phyloP scores from a whole-genome alignment of 176 grass and related monocot species.

The Guadua angustifolia region DNA sequence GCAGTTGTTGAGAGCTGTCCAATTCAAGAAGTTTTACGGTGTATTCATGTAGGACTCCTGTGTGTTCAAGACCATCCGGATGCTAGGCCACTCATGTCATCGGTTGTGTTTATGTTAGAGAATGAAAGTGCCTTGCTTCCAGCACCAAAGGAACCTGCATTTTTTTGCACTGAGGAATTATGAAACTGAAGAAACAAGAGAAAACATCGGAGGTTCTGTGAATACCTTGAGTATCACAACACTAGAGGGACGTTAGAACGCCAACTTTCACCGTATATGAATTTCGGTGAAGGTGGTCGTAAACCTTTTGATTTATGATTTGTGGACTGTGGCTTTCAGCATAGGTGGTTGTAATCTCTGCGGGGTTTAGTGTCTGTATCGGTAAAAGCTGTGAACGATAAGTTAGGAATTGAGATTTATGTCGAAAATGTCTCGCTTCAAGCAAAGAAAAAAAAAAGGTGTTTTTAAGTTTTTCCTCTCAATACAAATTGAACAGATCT shows the following conservation, averaged over 20 bases:
- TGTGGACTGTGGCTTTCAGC: neutral
- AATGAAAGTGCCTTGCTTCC: constrained; percentile 35
- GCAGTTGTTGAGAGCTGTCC: constrained; percentile 20
- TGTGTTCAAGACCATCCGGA: constrained; percentile 60
- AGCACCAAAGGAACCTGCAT: constrained; percentile 40
- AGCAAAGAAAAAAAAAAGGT: too few species aligned
- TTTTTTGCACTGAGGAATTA: constrained; percentile 17
- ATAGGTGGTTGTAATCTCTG: neutral
- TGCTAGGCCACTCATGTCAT: constrained; percentile 53
- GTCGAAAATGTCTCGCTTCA: neutral
- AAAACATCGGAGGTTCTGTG: neutral
- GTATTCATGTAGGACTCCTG: constrained; percentile 54
- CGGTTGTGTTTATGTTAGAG: constrained; percentile 51
- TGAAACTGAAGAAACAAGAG: neutral
- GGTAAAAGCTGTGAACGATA: neutral
- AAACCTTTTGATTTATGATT: too few species aligned
- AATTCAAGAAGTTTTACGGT: constrained; percentile 36
- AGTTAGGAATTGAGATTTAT: neutral
- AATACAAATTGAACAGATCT: too few species aligned
- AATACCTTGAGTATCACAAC: neutral
- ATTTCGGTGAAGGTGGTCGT: neutral
- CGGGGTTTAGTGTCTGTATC: neutral
- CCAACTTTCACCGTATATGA: neutral
- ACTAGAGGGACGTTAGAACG: constrained; percentile 30
- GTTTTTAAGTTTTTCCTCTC: too few species aligned